phyloP scores from a whole-genome alignment of 805 yeast genomes.

The Nakazawaea holstii region DNA sequence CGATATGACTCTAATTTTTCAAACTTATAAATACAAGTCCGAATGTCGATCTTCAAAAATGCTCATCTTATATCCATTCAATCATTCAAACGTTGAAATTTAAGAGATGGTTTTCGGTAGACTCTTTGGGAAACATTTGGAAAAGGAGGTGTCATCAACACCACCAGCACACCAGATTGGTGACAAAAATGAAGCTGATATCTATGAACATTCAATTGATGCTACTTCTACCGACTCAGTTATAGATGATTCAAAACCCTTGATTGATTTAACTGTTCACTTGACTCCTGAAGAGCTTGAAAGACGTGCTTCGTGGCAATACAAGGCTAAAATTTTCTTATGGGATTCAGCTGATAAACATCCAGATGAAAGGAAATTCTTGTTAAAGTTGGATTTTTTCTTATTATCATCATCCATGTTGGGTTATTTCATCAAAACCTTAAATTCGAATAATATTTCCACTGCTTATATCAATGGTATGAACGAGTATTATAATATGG shows the following conservation, averaged over 20 bases:
- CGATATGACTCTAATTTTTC: too few species aligned
- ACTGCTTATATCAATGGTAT: slow-evolving; percentile 44
- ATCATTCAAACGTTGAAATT: too few species aligned
- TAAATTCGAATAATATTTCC: slow-evolving; percentile 35
- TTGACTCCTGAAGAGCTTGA: not conserved
- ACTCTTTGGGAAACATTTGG: too few species aligned
- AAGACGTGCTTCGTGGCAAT: not conserved
- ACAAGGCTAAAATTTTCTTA: slow-evolving; percentile 10
- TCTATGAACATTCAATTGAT: not conserved
- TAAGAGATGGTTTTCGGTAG: too few species aligned
- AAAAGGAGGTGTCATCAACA: too few species aligned
- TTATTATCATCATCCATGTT: slow-evolving; percentile 34
- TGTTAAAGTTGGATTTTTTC: slow-evolving; percentile 32
- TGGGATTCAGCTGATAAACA: slow-evolving; percentile 23
- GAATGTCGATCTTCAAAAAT: too few species aligned
- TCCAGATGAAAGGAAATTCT: slow-evolving; percentile 24
- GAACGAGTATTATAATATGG: slow-evolving; percentile 37
- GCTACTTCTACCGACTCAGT: not conserved
- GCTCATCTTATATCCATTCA: too few species aligned
- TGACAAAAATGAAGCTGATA: not conserved
- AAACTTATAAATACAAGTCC: too few species aligned
- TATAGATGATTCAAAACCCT: slow-evolving; percentile 1
- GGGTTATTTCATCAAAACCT: slow-evolving; percentile 41
- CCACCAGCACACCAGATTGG: not conserved
- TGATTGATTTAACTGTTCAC: not conserved